Evolutionary conservation across 495 filamentous ascomycete species (phyloP).

Genomic region (Penicillium chermesinum): DNA sequence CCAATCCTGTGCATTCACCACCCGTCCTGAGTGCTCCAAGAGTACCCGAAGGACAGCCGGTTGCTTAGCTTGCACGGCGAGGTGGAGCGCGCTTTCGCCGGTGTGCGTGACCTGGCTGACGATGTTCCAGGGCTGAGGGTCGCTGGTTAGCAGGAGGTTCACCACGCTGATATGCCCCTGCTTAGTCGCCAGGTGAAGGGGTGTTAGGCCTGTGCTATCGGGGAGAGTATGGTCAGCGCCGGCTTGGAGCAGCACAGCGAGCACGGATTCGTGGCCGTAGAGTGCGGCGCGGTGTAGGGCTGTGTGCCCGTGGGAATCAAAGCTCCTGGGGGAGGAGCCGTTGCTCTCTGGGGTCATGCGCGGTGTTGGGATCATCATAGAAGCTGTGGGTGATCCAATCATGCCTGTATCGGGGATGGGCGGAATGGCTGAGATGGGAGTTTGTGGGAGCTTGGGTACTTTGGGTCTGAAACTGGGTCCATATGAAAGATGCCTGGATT

Average conservation of each 20-base stretch:
- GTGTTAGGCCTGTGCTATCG: constrained; percentile 4
- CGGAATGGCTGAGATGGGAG: neutral
- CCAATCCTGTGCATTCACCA: constrained; percentile 4
- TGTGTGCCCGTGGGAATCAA: constrained; percentile 4
- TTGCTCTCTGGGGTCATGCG: neutral
- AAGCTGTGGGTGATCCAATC: neutral
- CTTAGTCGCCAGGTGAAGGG: constrained; percentile 3
- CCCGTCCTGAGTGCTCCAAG: constrained; percentile 2
- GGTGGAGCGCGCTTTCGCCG: constrained; percentile 6
- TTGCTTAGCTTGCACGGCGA: constrained; percentile 5
- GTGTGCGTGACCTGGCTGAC: constrained; percentile 1
- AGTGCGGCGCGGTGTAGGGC: constrained; percentile 5
- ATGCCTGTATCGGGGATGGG: neutral
- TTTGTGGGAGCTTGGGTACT: neutral
- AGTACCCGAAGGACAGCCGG: neutral
- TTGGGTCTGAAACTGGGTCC: neutral
- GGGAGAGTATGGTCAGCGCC: constrained; percentile 3
- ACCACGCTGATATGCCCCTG: constrained; percentile 1
- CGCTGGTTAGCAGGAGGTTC: neutral
- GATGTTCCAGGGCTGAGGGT: neutral
- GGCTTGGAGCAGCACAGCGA: constrained; percentile 5
- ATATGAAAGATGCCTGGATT: neutral
- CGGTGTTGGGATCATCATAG: neutral
- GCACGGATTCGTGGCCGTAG: constrained; percentile 3
- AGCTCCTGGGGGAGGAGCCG: neutral